Conservation (phyloP, 2,329 filamentous ascomycete genomes). For the Aureobasidium sp. region DNA sequence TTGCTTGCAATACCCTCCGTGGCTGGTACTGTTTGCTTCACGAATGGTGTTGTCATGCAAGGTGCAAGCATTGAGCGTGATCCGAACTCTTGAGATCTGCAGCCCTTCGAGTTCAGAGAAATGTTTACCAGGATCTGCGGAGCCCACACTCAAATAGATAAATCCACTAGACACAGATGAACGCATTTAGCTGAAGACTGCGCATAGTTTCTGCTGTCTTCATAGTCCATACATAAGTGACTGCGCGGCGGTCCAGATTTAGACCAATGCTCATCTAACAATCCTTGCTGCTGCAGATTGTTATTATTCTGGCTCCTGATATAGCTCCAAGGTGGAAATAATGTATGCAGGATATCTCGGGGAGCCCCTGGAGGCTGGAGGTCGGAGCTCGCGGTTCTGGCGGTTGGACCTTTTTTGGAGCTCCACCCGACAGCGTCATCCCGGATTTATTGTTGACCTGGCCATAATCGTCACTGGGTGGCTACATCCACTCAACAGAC, state of each 20-base stretch:
- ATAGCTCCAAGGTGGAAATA: not conserved
- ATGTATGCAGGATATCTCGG: not conserved
- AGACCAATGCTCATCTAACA: too few species aligned
- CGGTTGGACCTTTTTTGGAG: conserved; percentile 71
- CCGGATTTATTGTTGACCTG: conserved; percentile 6
- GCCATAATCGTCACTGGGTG: not conserved
- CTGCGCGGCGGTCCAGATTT: not conserved
- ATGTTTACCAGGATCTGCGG: not conserved
- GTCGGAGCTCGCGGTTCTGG: conserved; percentile 43
- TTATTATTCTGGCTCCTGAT: not conserved
- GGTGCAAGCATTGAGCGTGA: not conserved
- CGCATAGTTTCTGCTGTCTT: not conserved
- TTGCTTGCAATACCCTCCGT: not conserved
- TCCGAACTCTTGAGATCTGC: not conserved
- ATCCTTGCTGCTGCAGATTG: not conserved
- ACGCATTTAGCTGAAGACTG: not conserved
- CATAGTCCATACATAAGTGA: not conserved
- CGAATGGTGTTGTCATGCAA: not conserved
- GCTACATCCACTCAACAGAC: conserved; percentile 47
- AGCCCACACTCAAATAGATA: not conserved
- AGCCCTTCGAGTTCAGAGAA: not conserved
- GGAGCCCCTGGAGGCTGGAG: too few species aligned
- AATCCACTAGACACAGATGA: not conserved
- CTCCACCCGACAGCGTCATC: conserved; percentile 7
- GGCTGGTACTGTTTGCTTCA: not conserved